Conservation (phyloP, 2,329 filamentous ascomycete genomes). For the Fusarium protoensiforme region DNA sequence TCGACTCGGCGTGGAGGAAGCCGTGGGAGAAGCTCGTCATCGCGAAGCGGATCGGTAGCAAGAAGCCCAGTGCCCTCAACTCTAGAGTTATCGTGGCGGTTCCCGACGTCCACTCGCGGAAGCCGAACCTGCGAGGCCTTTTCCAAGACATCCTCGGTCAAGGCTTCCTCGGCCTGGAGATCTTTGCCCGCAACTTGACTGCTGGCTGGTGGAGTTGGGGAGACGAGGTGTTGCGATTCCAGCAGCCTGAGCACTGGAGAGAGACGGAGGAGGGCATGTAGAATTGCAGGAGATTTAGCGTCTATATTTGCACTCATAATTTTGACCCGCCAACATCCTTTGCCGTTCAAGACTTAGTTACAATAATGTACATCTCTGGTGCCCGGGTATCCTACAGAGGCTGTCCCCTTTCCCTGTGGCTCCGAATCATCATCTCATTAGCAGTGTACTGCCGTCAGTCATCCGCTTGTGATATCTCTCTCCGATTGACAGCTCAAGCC, state of each 20-base stretch:
- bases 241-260: conserved; percentile 66
- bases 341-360: conserved; percentile 40
- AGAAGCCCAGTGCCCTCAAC: conserved; percentile 38
- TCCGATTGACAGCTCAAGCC: conserved; percentile 15
- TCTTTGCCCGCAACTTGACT: conserved; percentile 81
- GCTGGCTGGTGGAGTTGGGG: conserved; percentile 85
- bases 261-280: conserved; percentile 27
- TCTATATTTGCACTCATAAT: conserved; percentile 39
- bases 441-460: conserved; percentile 22
- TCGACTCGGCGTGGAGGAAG: conserved; percentile 74
- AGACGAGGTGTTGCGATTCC: conserved; percentile 77
- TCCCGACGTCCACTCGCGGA: conserved; percentile 81
- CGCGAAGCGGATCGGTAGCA: conserved; percentile 56
- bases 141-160: conserved; percentile 65
- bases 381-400: conserved; percentile 44
- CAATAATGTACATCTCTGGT: conserved; percentile 48
- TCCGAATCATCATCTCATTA: conserved; percentile 34
- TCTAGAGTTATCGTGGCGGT: conserved; percentile 73
- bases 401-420: conserved; percentile 6
- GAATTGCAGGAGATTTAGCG: conserved; percentile 30
- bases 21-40: conserved; percentile 81
- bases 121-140: conserved; percentile 75
- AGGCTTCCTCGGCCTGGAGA: conserved; percentile 72
- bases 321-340: conserved; percentile 35
- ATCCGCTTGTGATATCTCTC: conserved; percentile 13